Percentiles rank a stretch among this genome's conserved stretches.
Evolutionary conservation across 1,284 basidiomycete species (phyloP).

Genomic region (Austroboletus novae-zelandiae): DNA sequence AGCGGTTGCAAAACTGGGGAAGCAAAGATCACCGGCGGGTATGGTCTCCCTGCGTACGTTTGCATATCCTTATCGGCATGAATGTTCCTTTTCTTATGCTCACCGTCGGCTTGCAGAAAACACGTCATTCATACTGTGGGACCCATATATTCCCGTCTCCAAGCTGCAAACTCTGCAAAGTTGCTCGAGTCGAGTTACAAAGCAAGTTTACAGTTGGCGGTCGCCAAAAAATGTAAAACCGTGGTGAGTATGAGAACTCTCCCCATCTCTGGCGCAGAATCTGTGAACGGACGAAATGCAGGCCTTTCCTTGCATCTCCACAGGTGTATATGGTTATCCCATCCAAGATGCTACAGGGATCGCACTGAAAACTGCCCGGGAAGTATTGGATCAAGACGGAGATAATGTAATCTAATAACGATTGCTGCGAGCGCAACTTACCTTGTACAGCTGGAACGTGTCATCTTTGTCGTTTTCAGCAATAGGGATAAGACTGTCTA

Average conservation of each 20-base stretch:
- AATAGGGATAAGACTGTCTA: constrained; percentile 63
- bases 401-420: constrained; percentile 40
- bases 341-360: constrained; percentile 68
- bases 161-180: constrained; percentile 46
- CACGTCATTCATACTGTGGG: constrained; percentile 91
- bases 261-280: not conserved
- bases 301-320: constrained; percentile 82
- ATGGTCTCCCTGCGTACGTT: constrained; percentile 67
- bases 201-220: constrained; percentile 61
- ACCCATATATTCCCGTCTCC: constrained; percentile 64
- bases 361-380: constrained; percentile 59
- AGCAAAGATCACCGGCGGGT: constrained; percentile 79
- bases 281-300: constrained; percentile 26
- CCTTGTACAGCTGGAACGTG: constrained; percentile 63
- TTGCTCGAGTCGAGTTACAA: constrained; percentile 74
- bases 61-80: not conserved
- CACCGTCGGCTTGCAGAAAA: constrained; percentile 40
- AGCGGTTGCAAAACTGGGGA: constrained; percentile 81
- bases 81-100: not conserved
- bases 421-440: not conserved
- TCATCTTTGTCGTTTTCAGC: constrained; percentile 73
- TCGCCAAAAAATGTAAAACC: constrained; percentile 57
- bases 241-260: constrained; percentile 46
- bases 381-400: constrained; percentile 57
- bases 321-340: constrained; percentile 80